Evolutionary conservation across 768 basidiomycete species (phyloP), one percentile per base, ranked within the genome.

Genomic region (Boletus rex-veris): DNA sequence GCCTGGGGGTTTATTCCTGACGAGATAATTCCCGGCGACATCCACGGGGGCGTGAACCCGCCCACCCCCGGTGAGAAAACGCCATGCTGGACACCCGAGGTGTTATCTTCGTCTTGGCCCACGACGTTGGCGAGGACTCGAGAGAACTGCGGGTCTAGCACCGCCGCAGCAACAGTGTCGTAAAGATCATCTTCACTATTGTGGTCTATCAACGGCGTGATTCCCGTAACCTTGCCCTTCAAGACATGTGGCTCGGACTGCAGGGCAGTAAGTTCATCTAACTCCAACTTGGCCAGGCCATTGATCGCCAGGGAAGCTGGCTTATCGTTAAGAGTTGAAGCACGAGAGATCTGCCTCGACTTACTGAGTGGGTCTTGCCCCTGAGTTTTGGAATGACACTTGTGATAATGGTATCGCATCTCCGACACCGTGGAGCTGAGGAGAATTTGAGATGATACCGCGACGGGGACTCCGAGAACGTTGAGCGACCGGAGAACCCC

Each of bases 281-380:
- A 15, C 0, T 11, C 1, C 7, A 7, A 16, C 14, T 2, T 0
- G 35, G 4, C 2, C 5, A 16, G 2, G 5, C 11, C 6, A 16
- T n/a, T 4, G 15, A 44, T 2, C 5, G 16, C 26, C 10, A 28
- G 5, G 15, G 8, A n/a, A 18, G 26, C 28, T 30, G 5, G 11
- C n/a, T 2, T 9, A 18, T n/a, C 15, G 16, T 38, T n/a, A 8
- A 38, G 12, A 16, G 37, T 18, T n/a, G 37, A 8, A n/a, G 14
- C 3, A 15, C n/a, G 37, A 38, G n/a, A 8, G 37, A 15, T 36
- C 15, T 36, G 0, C 37, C n/a, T 28, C 37, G 14, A 30, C 43
- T 28, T 6, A 30, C 43, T 9, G 12, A 36, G 11, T 15, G 2
- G 1, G 12, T 16, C 35, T 36, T n/a, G n/a, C n/a, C n/a, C n/a